phyloP scores from a whole-genome alignment of 176 grass and related monocot species.

The Eremochloa ophiuroides region DNA sequence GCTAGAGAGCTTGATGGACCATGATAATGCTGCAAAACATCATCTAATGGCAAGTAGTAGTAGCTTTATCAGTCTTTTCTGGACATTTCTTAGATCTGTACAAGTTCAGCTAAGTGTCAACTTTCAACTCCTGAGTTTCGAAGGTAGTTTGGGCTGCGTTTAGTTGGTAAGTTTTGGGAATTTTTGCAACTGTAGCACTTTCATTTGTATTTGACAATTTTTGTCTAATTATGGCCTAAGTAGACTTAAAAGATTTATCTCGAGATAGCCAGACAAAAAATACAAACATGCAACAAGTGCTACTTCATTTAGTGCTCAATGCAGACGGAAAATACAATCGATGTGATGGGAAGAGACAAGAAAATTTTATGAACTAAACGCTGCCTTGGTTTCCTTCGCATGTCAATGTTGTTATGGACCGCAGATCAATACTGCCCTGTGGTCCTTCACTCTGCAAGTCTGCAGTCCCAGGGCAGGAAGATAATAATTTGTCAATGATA shows the following conservation, averaged over 20 bases:
- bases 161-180: too few species aligned
- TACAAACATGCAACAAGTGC: too few species aligned
- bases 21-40: background rate
- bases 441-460: background rate
- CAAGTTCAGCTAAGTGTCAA: background rate
- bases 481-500: slow-evolving; percentile 21
- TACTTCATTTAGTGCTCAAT: too few species aligned
- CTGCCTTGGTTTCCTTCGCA: background rate
- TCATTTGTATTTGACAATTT: too few species aligned
- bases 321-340: too few species aligned
- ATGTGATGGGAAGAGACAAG: too few species aligned
- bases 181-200: too few species aligned
- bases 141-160: background rate
- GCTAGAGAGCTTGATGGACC: background rate
- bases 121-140: background rate
- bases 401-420: background rate
- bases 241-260: too few species aligned
- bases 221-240: too few species aligned
- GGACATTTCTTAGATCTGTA: background rate
- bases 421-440: background rate
- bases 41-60: background rate
- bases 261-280: too few species aligned
- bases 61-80: background rate
- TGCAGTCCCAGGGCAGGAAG: background rate
- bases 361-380: too few species aligned